Percentiles rank a stretch among this genome's conserved stretches.
Conservation (phyloP, 805 yeast species). For the Teunomyces aglyptinius region DNA sequence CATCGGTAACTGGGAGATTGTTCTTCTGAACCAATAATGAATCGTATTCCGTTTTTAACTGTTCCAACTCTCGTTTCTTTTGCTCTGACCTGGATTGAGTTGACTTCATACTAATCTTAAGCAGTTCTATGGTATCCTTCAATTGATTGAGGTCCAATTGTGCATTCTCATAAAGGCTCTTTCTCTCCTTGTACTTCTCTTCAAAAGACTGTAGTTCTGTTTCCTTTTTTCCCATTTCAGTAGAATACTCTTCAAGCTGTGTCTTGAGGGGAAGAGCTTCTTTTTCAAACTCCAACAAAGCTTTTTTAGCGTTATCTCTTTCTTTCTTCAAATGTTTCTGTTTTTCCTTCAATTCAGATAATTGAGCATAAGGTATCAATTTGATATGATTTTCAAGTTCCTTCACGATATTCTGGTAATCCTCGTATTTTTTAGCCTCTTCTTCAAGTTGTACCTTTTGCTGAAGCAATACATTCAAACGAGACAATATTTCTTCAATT, state of each 20-base stretch:
- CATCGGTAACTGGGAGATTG: constrained; percentile 28
- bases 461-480: constrained; percentile 29
- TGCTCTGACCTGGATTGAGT: constrained; percentile 10
- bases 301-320: constrained; percentile 34
- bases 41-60: constrained; percentile 7
- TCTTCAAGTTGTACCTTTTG: constrained; percentile 41
- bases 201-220: constrained; percentile 5
- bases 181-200: constrained; percentile 7
- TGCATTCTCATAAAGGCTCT: constrained; percentile 6
- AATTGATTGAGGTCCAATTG: constrained; percentile 4
- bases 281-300: constrained; percentile 24
- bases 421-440: constrained; percentile 47
- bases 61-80: constrained; percentile 11
- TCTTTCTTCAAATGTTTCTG: constrained; percentile 31
- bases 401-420: constrained; percentile 44
- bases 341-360: constrained; percentile 34
- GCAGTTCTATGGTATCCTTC: constrained; percentile 20
- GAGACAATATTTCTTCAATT: constrained; percentile 26
- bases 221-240: constrained; percentile 9
- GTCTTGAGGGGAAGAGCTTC: constrained; percentile 24
- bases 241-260: constrained; percentile 6
- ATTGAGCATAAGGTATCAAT: constrained; percentile 40
- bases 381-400: constrained; percentile 38
- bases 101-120: constrained; percentile 10
- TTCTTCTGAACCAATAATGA: constrained; percentile 18